Base-by-base conservation (phyloP, 768 basidiomycete species). In the Tremella mesenterica region DNA sequence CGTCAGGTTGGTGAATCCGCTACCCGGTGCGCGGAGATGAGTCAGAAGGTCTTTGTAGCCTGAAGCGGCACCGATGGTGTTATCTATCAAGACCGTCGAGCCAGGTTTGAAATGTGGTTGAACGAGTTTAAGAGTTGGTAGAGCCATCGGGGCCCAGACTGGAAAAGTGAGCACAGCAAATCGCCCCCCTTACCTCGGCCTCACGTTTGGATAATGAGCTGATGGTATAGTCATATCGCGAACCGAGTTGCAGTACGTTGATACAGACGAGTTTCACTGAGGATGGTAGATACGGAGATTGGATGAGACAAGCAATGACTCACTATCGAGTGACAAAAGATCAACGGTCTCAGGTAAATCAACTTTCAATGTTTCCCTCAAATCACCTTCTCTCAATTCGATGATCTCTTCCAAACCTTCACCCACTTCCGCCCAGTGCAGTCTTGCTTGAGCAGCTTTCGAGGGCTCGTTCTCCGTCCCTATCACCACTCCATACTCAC, bases 131-230 rank as follows among this genome's bases (percentile, higher is more conserved):
- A 64, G 59, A 9, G 59, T 52, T 3, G 63, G 63, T 4, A 60
- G 54, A 2, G 63, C 52, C 14, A 64, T 16, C 0, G 63, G 63
- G 2, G 63, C 52, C 63, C 63, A 64, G 39, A 64, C 59, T 60
- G 36, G n/a, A n/a, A n/a, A n/a, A n/a, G n/a, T n/a, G n/a, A n/a
- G n/a, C n/a, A n/a, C n/a, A n/a, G n/a, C n/a, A n/a, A n/a, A n/a
- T n/a, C n/a, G n/a, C n/a, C n/a, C n/a, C n/a, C n/a, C n/a, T n/a
- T n/a, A n/a, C n/a, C n/a, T n/a, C n/a, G n/a, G n/a, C 27, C 18
- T 20, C 39, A 20, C 20, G n/a, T n/a, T n/a, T n/a, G n/a, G n/a
- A n/a, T n/a, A n/a, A n/a, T n/a, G n/a, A n/a, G n/a, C n/a, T n/a
- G n/a, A n/a, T n/a, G n/a, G n/a, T n/a, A n/a, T n/a, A n/a, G n/a